Base-by-base conservation (phyloP, 140 eudicot genomes). In the Anethum foeniculum region DNA sequence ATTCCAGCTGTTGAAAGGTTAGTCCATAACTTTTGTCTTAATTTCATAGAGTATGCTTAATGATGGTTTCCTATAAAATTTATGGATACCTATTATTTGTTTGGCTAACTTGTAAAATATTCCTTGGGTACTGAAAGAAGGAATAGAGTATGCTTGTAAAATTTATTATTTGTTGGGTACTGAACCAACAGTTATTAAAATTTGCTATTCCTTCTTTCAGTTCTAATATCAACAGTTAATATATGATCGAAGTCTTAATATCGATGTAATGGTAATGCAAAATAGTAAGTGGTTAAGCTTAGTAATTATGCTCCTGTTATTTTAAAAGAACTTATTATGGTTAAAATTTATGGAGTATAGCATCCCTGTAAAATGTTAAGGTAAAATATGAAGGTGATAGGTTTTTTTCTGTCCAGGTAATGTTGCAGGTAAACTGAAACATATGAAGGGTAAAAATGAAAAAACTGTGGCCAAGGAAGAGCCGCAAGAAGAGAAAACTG, bases 1-100 rank as follows among this genome's bases (percentile, higher is more conserved):
- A 88, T 91, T 96, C 79, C 92, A 92, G n/a, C 88, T 97, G 44
- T 80, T 93, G 39, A 96, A 89, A 90, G 99, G 99, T 91, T 73
- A 52, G 94, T 73, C 38, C 48, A 47, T 28, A 6, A 71, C 34
- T 32, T 25, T 18, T 41, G 49, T 44, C 19, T 67, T 69, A 32
- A 44, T 41, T 69, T 30, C 71, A 43, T 77, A 34, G 10, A 10
- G 32, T 76, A 60, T 43, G 75, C 64, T 58, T 39, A 34, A 47
- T 28, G 62, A 47, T 18, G 43, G 39, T 14, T 27, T 34, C 32
- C 25, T 3, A 12, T 46, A 34, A 19, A 27, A 43, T 11, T 72
- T 72, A 72, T 72, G 30, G 4, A 41, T 38, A 36, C 19, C 52
- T 41, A 39, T 72, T 36, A 72, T 5, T 72, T 72, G 49, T 36